These are phyloP conservation scores for Cetraspora pellucida DNA, from an alignment of 192 early-diverging fungal species.

Conservation along the genomic window DNA sequence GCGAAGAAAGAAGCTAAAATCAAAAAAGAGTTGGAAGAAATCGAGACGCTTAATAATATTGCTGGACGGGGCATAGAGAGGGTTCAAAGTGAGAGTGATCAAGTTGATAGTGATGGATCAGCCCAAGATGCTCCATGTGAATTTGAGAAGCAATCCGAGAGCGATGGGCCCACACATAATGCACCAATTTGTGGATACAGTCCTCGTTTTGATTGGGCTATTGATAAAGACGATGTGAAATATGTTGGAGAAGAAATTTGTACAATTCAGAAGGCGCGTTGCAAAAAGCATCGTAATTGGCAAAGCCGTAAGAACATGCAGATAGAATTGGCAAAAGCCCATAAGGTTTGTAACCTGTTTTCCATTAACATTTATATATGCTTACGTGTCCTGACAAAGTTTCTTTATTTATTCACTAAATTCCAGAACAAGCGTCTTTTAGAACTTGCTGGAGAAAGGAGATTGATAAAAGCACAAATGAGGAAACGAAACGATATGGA, in stretches of 20 bases:
- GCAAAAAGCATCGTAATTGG: slow-evolving; percentile 54
- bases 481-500: slow-evolving; percentile 46
- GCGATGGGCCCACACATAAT: background rate
- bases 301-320: slow-evolving; percentile 47
- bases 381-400: slow-evolving; percentile 2
- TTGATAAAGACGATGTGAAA: background rate
- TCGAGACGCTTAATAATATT: slow-evolving; percentile 35
- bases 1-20: slow-evolving; percentile 23
- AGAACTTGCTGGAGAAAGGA: slow-evolving; percentile 40
- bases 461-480: slow-evolving; percentile 51
- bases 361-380: background rate
- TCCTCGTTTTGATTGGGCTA: slow-evolving; percentile 7
- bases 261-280: slow-evolving; percentile 37
- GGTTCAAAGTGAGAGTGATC: slow-evolving; percentile 3
- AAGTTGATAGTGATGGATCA: background rate
- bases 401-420: slow-evolving; percentile 1
- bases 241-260: slow-evolving; percentile 41
- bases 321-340: slow-evolving; percentile 47
- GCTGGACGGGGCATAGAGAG: slow-evolving; percentile 14
- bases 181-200: slow-evolving; percentile 16
- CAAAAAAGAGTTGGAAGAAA: slow-evolving; percentile 39
- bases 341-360: slow-evolving; percentile 35
- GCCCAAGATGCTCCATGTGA: background rate
- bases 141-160: background rate
- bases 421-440: slow-evolving; percentile 39